These are phyloP conservation scores for Geotrichum macrosporum DNA, from an alignment of 1,139 yeast species.

Conservation along the genomic window DNA sequence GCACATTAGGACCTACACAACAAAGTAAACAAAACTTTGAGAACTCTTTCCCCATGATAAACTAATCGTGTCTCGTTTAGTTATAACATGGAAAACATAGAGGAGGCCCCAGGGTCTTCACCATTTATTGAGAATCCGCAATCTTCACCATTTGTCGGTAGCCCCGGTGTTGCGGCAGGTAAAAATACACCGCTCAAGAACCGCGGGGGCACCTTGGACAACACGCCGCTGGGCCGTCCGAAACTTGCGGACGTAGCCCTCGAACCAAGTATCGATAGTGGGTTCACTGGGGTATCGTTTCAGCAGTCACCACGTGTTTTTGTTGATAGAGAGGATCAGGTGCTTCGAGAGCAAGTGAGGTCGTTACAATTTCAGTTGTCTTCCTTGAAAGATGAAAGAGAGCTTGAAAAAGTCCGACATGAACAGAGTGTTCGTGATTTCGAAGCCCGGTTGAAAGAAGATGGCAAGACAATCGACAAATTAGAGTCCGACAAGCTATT, in stretches of 20 bases:
- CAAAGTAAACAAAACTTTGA: too few species aligned
- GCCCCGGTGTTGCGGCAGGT: neutral
- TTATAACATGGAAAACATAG: slow-evolving; percentile 13
- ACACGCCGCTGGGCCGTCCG: slow-evolving; percentile 5
- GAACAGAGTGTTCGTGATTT: slow-evolving; percentile 37
- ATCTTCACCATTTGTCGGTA: slow-evolving; percentile 10
- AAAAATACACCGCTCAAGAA: slow-evolving; percentile 1
- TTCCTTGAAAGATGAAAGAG: slow-evolving; percentile 34
- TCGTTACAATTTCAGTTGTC: slow-evolving; percentile 38
- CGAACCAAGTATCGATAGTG: neutral
- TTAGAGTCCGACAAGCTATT: slow-evolving; percentile 42
- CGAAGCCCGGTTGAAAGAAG: slow-evolving; percentile 34
- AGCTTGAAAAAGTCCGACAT: slow-evolving; percentile 35
- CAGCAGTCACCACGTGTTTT: slow-evolving; percentile 1
- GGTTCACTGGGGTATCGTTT: slow-evolving; percentile 1
- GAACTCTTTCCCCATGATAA: too few species aligned
- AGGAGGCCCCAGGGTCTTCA: slow-evolving; percentile 4
- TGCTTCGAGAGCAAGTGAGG: slow-evolving; percentile 25
- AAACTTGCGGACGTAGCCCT: slow-evolving; percentile 1
- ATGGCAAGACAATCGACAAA: slow-evolving; percentile 36
- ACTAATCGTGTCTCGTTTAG: too few species aligned
- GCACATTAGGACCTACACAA: too few species aligned
- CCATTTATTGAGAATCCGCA: slow-evolving; percentile 11
- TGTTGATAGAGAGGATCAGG: slow-evolving; percentile 6
- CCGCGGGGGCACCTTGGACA: slow-evolving; percentile 8